These are phyloP conservation scores for Lasiodiplodia sp. DNA, from an alignment of 2,329 filamentous ascomycete species.

Conservation along the genomic window DNA sequence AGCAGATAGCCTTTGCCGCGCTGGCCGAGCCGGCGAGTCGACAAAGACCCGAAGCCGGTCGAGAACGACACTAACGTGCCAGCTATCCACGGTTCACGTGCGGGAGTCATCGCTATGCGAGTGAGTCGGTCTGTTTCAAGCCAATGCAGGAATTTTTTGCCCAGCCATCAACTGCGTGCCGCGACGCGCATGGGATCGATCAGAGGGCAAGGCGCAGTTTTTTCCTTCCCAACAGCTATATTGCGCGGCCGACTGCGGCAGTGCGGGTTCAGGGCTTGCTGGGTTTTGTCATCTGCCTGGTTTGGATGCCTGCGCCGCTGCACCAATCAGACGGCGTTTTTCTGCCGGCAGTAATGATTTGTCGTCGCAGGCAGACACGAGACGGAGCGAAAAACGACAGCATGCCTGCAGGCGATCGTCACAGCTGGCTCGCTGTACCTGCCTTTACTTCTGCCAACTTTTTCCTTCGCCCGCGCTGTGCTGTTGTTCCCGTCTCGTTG, in stretches of 20 bases:
- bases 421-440: slow-evolving; percentile 5
- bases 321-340: slow-evolving; percentile 11
- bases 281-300: neutral
- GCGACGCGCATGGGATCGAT: neutral
- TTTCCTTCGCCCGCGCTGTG: neutral
- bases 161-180: neutral
- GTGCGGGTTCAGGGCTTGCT: neutral
- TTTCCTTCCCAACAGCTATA: neutral
- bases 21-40: neutral
- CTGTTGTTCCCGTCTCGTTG: neutral
- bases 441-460: neutral
- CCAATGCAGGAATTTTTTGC: neutral
- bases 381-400: neutral
- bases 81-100: neutral
- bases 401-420: slow-evolving; percentile 13
- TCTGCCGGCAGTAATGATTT: slow-evolving; percentile 13
- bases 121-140: slow-evolving; percentile 15
- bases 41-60: too few relatives aligned
- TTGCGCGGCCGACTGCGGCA: neutral
- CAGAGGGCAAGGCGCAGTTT: neutral
- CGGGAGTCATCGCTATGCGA: neutral
- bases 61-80: too few relatives aligned
- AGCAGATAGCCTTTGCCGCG: neutral
- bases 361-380: neutral
- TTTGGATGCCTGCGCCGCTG: neutral